Percentiles rank a stretch among this genome's conserved stretches.
phyloP scores from a whole-genome alignment of 2,329 filamentous ascomycete genomes.

The Penicillium sp. region DNA sequence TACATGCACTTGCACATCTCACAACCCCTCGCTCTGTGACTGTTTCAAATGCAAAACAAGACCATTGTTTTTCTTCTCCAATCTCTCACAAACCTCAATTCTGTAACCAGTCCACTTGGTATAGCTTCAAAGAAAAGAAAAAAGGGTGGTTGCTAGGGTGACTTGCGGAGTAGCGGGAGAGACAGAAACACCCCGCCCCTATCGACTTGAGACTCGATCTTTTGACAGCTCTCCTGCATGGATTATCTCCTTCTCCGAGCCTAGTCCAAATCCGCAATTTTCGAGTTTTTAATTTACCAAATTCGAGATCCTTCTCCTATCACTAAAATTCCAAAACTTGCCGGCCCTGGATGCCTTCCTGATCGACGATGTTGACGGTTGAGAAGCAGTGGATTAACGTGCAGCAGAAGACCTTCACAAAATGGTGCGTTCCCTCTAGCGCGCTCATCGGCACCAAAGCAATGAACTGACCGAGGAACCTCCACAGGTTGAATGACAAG shows the following conservation, averaged over 20 bases:
- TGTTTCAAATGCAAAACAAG: not conserved
- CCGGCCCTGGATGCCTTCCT: constrained; percentile 33
- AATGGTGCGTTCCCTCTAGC: constrained; percentile 65
- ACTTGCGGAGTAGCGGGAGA: constrained; percentile 9
- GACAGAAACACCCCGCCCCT: constrained; percentile 10
- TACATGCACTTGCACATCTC: not conserved
- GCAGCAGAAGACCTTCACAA: constrained; percentile 98
- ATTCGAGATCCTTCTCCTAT: constrained; percentile 1
- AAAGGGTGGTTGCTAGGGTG: constrained; percentile 15
- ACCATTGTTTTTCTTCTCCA: not conserved
- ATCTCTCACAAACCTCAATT: not conserved
- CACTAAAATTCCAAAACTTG: constrained; percentile 1
- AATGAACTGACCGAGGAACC: not conserved
- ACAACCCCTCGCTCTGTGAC: not conserved
- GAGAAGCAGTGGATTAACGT: constrained; percentile 71
- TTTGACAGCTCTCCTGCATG: not conserved
- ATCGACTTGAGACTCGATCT: constrained; percentile 1
- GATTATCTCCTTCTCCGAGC: not conserved
- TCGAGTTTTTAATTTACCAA: not conserved
- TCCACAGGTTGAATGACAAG: constrained; percentile 87
- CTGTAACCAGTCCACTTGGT: not conserved
- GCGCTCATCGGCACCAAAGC: not conserved
- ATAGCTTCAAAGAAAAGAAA: not conserved
- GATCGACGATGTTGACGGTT: constrained; percentile 46
- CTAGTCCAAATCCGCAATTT: constrained; percentile 9